Conservation (phyloP, 2,329 filamentous ascomycete species). For the Sporothrix globosa region DNA sequence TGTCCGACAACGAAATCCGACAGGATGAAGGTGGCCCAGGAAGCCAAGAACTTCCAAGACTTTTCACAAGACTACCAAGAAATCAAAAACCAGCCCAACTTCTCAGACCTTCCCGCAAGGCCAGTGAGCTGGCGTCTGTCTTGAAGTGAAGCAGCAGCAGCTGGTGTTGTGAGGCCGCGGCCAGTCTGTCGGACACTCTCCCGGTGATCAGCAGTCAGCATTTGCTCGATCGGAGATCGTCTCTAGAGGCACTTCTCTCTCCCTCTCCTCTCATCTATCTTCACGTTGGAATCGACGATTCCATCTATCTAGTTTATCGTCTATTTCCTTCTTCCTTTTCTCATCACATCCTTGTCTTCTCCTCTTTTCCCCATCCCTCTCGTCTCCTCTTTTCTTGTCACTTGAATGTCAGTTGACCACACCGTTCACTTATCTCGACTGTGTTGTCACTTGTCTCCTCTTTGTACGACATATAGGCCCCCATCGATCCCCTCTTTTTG, state of each 20-base stretch:
- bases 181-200: background rate
- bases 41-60: no score
- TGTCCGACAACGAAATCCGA: conserved; percentile 2
- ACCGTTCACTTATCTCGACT: background rate
- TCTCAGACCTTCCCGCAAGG: no score
- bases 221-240: background rate
- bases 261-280: background rate
- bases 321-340: no score
- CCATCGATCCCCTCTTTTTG: background rate
- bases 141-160: no score
- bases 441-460: no score
- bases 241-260: background rate
- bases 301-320: no score
- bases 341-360: background rate
- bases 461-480: no score
- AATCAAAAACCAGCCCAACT: background rate
- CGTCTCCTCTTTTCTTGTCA: no score
- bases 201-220: conserved; percentile 9
- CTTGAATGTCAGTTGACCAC: background rate
- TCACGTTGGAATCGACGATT: background rate
- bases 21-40: background rate
- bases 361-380: no score
- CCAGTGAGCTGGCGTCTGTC: no score
- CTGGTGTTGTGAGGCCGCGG: no score
- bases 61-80: background rate